These are phyloP conservation scores for Magnolia kwangsiensis DNA, from an alignment of 164 flowering plant species.

Conservation along the genomic window DNA sequence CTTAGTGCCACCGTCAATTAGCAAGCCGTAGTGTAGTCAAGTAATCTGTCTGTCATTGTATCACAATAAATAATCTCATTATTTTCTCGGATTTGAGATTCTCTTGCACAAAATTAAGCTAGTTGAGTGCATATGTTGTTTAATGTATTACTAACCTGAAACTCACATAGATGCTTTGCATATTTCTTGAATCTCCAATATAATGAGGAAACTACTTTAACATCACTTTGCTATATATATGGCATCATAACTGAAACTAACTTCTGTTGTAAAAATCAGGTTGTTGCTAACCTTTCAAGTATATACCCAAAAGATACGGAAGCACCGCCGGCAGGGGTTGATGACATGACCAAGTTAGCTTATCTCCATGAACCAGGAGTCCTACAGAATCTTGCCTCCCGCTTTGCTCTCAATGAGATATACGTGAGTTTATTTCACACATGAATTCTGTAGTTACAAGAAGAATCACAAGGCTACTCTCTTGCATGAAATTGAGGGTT, in stretches of 20 bases:
- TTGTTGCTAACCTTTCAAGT: conserved; percentile 52
- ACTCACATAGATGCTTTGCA: neutral
- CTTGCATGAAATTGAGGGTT: neutral
- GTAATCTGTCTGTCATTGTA: too few relatives aligned
- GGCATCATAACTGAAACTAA: neutral
- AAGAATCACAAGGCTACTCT: neutral
- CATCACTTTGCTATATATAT: neutral
- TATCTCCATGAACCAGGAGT: conserved; percentile 92
- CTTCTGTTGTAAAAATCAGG: conserved; percentile 29
- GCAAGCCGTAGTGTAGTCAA: too few relatives aligned
- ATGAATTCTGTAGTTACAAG: neutral
- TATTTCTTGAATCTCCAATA: neutral
- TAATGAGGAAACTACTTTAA: neutral
- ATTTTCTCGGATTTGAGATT: too few relatives aligned
- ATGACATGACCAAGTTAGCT: conserved; percentile 88
- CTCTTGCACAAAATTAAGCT: too few relatives aligned
- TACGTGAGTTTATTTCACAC: conserved; percentile 47
- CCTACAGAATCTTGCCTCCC: conserved; percentile 59
- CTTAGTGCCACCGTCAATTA: too few relatives aligned
- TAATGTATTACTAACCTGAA: neutral
- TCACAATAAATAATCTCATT: too few relatives aligned
- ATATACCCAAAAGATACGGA: conserved; percentile 81
- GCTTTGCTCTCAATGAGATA: conserved; percentile 78
- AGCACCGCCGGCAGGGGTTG: conserved; percentile 81
- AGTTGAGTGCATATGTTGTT: too few relatives aligned